These are phyloP conservation scores for Pneumocystis jirovecii DNA, from an alignment of 1,139 yeast genomes.

Conservation along the genomic window DNA sequence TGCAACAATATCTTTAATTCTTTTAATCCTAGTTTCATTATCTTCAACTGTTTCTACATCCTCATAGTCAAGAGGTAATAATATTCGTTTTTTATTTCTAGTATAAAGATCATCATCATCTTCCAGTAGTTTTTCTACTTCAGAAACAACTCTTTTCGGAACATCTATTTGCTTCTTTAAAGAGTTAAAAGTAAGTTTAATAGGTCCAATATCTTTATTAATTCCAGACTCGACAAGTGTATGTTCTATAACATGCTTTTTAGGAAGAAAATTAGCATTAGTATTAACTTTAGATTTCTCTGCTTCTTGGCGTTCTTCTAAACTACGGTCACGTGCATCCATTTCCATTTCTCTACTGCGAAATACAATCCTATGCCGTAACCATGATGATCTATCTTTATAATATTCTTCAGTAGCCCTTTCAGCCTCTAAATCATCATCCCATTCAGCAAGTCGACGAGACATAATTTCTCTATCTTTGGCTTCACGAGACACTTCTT, in stretches of 20 bases:
- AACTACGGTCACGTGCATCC: conserved; percentile 20
- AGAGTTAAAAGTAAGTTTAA: conserved; percentile 2
- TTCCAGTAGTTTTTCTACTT: conserved; percentile 6
- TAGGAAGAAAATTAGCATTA: neutral
- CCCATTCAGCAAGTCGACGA: conserved; percentile 14
- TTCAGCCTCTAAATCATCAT: conserved; percentile 15
- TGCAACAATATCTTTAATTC: conserved; percentile 5
- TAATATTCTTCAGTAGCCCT: conserved; percentile 20
- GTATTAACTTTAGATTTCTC: neutral
- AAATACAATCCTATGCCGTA: conserved; percentile 19
- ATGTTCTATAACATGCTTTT: neutral
- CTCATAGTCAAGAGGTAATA: conserved; percentile 10
- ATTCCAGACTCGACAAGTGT: neutral
- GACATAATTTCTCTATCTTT: conserved; percentile 7
- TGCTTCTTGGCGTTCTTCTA: conserved; percentile 7
- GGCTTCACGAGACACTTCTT: conserved; percentile 9
- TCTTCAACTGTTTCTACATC: conserved; percentile 4
- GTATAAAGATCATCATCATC: conserved; percentile 14
- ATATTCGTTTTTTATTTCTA: conserved; percentile 6
- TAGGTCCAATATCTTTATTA: conserved; percentile 1
- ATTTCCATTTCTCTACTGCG: conserved; percentile 20
- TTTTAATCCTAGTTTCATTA: conserved; percentile 2
- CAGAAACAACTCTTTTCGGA: neutral
- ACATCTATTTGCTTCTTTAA: conserved; percentile 4
- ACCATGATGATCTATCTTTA: conserved; percentile 24